Base-by-base conservation (phyloP, 2,329 filamentous ascomycete genomes). In the Ascochyta clinopodiicola region DNA sequence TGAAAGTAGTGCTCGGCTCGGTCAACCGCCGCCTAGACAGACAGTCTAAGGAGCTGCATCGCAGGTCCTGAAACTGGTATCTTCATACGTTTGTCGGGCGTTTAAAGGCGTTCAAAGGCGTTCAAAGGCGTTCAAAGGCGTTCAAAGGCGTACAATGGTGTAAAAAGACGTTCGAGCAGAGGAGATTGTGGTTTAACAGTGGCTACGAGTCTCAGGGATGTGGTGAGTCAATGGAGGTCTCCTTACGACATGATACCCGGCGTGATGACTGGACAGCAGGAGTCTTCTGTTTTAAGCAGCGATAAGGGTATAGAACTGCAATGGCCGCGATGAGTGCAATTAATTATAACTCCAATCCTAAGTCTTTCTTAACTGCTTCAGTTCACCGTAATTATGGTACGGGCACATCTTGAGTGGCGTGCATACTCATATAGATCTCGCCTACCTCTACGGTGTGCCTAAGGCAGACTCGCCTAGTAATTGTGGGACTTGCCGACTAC, bases 1-100 rank as follows among this genome's bases (percentile, higher is more conserved):
- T 97, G 57, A 98, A 97, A 77, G 51, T 65, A 25, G 89, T 96
- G 0, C 80, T 96, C 4, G 93, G 92, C 2, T 85, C 87, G 0
- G 90, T 96, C 8, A 85, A 91, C 62, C 82, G 85, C 66, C 79
- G 82, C 54, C 77, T 89, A 48, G 89, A 92, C 24, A 80, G 76
- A 56, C 70, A 61, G 36, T 73, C 73, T 7, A 70, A 66, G 58
- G 74, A 75, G 17, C 49, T 77, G 34, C 68, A 77, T 56, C 62
- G 59, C 27, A 58, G 53, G 29, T 27, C 34, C 3, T 22, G 25
- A 19, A 6, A 19, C 12, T 6, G 24, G 6, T 35, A 9, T n/a
- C 4, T 5, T 25, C 22, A 34, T 39, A 24, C 21, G 40, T 38
- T 44, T 17, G 4, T 36, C 19, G 7, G 24, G 44, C 12, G 22